Percentiles rank a stretch among this genome's conserved stretches.
Conservation (phyloP, 208 protist species). For the Trypanosoma theileri region DNA sequence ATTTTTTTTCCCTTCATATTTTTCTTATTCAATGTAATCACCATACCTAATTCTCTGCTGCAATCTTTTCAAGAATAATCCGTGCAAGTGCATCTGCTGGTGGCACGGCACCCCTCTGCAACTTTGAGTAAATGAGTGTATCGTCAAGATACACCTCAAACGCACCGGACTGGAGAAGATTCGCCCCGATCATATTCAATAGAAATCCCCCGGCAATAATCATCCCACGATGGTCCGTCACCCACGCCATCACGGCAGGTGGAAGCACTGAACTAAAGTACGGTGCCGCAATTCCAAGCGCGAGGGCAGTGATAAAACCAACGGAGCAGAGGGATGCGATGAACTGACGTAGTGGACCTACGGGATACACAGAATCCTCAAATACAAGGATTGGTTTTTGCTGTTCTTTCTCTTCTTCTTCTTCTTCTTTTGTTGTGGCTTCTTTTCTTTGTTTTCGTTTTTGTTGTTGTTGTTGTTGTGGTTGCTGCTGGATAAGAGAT, state of each 20-base stretch:
- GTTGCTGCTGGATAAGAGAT: neutral
- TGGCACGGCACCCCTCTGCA: conserved; percentile 42
- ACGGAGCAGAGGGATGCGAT: conserved; percentile 33
- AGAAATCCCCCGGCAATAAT: conserved; percentile 53
- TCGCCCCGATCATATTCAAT: conserved; percentile 54
- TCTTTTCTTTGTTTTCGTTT: neutral
- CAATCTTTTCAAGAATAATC: conserved; percentile 10
- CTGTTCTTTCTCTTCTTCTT: conserved; percentile 10
- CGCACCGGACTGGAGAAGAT: conserved; percentile 50
- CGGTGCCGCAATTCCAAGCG: conserved; percentile 31
- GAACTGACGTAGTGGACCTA: conserved; percentile 34
- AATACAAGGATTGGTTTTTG: conserved; percentile 47
- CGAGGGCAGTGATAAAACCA: conserved; percentile 41
- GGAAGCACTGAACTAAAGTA: conserved; percentile 45
- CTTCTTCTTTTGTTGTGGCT: conserved; percentile 1
- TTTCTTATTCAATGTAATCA: conserved; percentile 25
- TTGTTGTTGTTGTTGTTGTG: conserved; percentile 6
- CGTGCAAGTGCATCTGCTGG: conserved; percentile 28
- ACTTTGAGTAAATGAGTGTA: conserved; percentile 65
- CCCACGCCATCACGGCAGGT: conserved; percentile 26
- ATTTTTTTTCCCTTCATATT: neutral
- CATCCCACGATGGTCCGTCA: conserved; percentile 42
- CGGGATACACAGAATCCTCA: conserved; percentile 49
- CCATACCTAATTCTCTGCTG: neutral
- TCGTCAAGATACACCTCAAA: conserved; percentile 77